phyloP scores from a whole-genome alignment of 306 rosid genomes.

The barrel medic (Medicago truncatula) region DNA sequence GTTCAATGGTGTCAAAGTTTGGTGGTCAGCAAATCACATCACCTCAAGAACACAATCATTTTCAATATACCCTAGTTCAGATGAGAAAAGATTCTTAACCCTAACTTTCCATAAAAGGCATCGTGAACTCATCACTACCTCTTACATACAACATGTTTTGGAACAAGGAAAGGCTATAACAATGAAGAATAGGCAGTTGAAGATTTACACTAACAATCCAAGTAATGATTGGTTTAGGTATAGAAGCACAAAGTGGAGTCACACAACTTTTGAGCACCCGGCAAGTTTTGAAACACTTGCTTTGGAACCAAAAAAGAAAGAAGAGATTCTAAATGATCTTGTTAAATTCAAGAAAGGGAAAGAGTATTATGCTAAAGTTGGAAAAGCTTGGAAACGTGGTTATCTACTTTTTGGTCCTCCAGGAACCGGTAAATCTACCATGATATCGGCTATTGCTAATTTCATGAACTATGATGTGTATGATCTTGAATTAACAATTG shows the following conservation, averaged over 20 bases:
- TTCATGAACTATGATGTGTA: slow-evolving; percentile 65
- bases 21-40: slow-evolving; percentile 56
- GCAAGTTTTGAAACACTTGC: slow-evolving; percentile 56
- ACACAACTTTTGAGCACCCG: slow-evolving; percentile 62
- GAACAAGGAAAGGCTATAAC: slow-evolving; percentile 40
- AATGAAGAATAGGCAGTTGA: slow-evolving; percentile 45
- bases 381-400: slow-evolving; percentile 73
- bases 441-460: slow-evolving; percentile 71
- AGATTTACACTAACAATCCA: slow-evolving; percentile 55
- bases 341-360: slow-evolving; percentile 46
- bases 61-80: neutral
- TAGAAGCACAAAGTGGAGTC: slow-evolving; percentile 55
- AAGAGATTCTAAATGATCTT: slow-evolving; percentile 51
- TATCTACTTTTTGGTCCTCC: slow-evolving; percentile 66
- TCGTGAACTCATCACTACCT: slow-evolving; percentile 35
- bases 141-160: slow-evolving; percentile 50
- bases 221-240: neutral
- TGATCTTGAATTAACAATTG: slow-evolving; percentile 61
- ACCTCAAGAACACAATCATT: neutral
- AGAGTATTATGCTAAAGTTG: slow-evolving; percentile 57
- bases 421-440: slow-evolving; percentile 64
- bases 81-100: neutral
- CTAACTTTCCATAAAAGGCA: slow-evolving; percentile 53
- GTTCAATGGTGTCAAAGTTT: slow-evolving; percentile 45
- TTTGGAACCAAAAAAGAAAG: slow-evolving; percentile 60